phyloP scores from a whole-genome alignment of 495 filamentous ascomycete genomes.

The Clohesyomyces aquaticus region DNA sequence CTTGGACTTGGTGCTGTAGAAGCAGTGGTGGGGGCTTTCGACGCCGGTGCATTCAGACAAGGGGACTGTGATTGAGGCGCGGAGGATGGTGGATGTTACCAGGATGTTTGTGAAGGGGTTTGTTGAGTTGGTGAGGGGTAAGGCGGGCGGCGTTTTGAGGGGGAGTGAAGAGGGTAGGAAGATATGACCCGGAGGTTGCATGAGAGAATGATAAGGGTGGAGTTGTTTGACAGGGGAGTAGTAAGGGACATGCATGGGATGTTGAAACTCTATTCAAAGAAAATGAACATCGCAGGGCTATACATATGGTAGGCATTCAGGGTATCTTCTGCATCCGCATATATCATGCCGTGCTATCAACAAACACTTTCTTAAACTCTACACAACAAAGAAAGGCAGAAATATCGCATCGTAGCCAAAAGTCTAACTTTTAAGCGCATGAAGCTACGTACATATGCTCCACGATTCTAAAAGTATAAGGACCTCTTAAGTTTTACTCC shows the following conservation, averaged over 20 bases:
- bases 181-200: constrained; percentile 10
- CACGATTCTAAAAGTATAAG: neutral
- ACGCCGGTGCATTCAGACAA: neutral
- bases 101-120: constrained; percentile 18
- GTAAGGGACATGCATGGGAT: neutral
- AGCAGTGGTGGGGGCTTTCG: neutral
- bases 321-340: no score
- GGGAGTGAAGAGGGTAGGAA: neutral
- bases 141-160: constrained; percentile 1
- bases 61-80: neutral
- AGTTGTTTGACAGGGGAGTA: neutral
- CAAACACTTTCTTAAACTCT: no score
- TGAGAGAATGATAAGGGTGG: neutral
- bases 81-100: constrained; percentile 11
- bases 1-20: constrained; percentile 12
- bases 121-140: neutral
- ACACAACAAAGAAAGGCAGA: no score
- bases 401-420: no score
- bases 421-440: no score
- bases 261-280: neutral
- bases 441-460: neutral
- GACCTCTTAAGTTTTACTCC: constrained; percentile 2
- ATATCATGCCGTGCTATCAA: no score
- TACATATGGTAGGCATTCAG: neutral
- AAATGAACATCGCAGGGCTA: neutral